Conservation (phyloP, 495 filamentous ascomycete species). For the Penicillium manginii region DNA sequence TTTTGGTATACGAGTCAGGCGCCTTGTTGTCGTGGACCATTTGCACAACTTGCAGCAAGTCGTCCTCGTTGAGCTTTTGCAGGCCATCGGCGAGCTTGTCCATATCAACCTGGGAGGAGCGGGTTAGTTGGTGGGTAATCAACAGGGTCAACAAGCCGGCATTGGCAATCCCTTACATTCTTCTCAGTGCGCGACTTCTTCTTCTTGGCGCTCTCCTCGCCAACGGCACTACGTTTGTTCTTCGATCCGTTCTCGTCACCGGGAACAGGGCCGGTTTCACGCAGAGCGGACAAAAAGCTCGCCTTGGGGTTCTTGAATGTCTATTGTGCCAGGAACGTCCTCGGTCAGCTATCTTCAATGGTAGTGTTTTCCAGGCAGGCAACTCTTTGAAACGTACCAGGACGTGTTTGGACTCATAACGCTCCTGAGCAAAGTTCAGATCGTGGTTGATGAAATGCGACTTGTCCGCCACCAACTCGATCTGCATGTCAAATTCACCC, state of each 20-base stretch:
- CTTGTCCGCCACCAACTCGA: constrained; percentile 79
- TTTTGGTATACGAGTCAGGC: constrained; percentile 90
- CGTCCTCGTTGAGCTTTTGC: constrained; percentile 82
- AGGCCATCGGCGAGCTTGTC: constrained; percentile 96
- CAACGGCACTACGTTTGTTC: constrained; percentile 51
- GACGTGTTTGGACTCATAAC: constrained; percentile 82
- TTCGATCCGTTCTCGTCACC: constrained; percentile 70
- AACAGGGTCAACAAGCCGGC: not conserved
- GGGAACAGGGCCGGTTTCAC: constrained; percentile 81
- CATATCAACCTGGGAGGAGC: constrained; percentile 68
- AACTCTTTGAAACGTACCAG: constrained; percentile 56
- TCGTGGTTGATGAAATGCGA: constrained; percentile 84
- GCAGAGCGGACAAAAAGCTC: constrained; percentile 70
- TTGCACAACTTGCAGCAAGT: constrained; percentile 91
- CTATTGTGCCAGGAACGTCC: constrained; percentile 34
- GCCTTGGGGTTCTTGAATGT: constrained; percentile 92
- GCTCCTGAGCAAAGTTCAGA: constrained; percentile 80
- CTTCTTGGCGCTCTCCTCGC: constrained; percentile 70
- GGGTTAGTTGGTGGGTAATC: constrained; percentile 16
- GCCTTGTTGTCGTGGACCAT: constrained; percentile 98
- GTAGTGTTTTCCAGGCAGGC: not conserved
- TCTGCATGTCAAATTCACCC: constrained; percentile 98
- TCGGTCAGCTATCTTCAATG: not conserved
- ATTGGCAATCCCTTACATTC: constrained; percentile 46
- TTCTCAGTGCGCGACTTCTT: constrained; percentile 70